Conservation (phyloP, 371 early-diverging fungal genomes). For the Umbelopsis sp. region DNA sequence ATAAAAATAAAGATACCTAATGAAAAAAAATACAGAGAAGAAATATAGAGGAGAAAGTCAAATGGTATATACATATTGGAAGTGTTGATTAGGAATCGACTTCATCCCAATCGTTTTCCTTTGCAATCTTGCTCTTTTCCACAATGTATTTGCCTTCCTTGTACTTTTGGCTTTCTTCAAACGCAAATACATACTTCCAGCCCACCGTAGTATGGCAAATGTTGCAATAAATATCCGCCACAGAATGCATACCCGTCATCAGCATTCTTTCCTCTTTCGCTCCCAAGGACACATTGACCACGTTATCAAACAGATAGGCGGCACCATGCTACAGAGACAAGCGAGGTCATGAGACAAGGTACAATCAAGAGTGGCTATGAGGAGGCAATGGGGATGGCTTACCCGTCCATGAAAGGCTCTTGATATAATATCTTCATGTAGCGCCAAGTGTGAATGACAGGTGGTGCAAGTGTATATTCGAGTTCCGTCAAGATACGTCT, state of each 20-base stretch:
- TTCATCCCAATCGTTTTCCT: slow-evolving; percentile 52
- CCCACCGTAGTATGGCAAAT: slow-evolving; percentile 73
- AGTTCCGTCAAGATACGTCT: slow-evolving; percentile 40
- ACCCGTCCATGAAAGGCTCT: slow-evolving; percentile 44
- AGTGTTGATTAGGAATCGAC: not conserved
- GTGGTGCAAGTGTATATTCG: slow-evolving; percentile 56
- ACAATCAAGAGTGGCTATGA: not conserved
- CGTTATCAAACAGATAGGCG: slow-evolving; percentile 69
- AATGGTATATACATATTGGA: slow-evolving; percentile 4
- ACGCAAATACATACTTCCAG: slow-evolving; percentile 73
- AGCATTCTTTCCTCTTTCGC: slow-evolving; percentile 67
- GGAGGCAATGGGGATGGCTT: slow-evolving; percentile 1
- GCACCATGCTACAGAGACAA: slow-evolving; percentile 68
- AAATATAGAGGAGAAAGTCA: not conserved
- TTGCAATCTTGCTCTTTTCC: slow-evolving; percentile 60
- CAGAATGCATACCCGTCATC: slow-evolving; percentile 82
- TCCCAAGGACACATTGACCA: slow-evolving; percentile 66
- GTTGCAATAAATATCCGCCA: slow-evolving; percentile 74
- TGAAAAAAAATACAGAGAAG: not conserved
- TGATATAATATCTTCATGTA: slow-evolving; percentile 63
- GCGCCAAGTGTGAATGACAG: slow-evolving; percentile 70
- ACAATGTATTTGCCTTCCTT: slow-evolving; percentile 83
- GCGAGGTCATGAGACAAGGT: slow-evolving; percentile 30
- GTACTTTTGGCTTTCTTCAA: slow-evolving; percentile 74
- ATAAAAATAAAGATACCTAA: slow-evolving; percentile 3